Evolutionary conservation across 192 early-diverging fungal genomes (phyloP), one percentile per base, ranked within the genome.

Genomic region (Allomyces arbusculus): DNA sequence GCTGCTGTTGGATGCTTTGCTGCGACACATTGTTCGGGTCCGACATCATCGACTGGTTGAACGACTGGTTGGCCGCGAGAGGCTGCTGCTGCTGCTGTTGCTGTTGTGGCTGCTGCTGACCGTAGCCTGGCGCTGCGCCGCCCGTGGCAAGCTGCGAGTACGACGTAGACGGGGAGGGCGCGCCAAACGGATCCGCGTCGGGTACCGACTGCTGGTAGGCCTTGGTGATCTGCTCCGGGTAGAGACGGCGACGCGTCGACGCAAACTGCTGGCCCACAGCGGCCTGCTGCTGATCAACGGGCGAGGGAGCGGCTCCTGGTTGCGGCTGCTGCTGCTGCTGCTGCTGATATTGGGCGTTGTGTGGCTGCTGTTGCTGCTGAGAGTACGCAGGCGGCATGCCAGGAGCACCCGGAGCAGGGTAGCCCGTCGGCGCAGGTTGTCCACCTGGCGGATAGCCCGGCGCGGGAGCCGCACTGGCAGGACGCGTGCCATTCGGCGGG

Each of bases 241-340:
- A 75, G 3, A 71, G 44, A n/a, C 74, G 71, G 22, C 74, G 71
- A 20, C 74, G 71, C 20, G 71, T 65, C 14, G 65, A 70, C n/a
- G 63, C 55, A 19, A 69, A 45, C 0, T 40, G 33, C 33, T 40
- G 33, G 33, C 33, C 33, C 8, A 7, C 33, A 7, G 33, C 33
- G 33, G 7, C 33, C 7, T 40, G 33, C 33, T 40, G 33, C 33
- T 8, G 33, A 40, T 40, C 33, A 40, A 40, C 33, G 33, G 33
- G 33, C 33, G 33, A 40, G 33, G 33, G 33, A 40, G 33, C 33
- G 33, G 33, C 33, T 8, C 33, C 33, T 8, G 33, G 7, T 40
- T 40, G 33, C 33, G 33, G 33, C 33, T 40, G 33, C 33, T 40
- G 33, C 33, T 40, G 33, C 33, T 40, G 33, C 33, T 28, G 26